phyloP scores from a whole-genome alignment of 2,329 filamentous ascomycete species.

The Alternaria sp. region DNA sequence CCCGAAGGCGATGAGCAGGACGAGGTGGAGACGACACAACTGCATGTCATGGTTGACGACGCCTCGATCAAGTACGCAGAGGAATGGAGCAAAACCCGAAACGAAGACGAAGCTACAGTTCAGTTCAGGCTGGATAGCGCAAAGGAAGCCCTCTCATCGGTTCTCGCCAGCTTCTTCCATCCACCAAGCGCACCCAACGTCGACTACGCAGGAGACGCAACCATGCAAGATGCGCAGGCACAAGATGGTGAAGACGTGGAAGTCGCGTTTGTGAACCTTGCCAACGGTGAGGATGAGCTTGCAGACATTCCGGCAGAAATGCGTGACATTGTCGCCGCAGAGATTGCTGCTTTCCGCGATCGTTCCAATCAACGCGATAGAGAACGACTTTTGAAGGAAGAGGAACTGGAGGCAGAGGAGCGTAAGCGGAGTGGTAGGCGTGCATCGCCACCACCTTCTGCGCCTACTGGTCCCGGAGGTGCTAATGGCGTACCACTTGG shows the following conservation, averaged over 20 bases:
- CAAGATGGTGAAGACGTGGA: constrained; percentile 72
- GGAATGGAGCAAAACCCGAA: constrained; percentile 73
- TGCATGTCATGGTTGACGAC: constrained; percentile 79
- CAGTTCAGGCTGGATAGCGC: constrained; percentile 76
- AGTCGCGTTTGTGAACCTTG: constrained; percentile 87
- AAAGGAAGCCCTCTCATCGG: constrained; percentile 70
- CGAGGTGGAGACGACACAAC: constrained; percentile 70
- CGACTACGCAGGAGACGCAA: constrained; percentile 72
- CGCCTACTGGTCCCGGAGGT: constrained; percentile 68
- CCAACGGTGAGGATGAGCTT: constrained; percentile 81
- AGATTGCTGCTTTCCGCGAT: constrained; percentile 94
- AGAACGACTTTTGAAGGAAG: constrained; percentile 85
- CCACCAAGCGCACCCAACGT: constrained; percentile 55
- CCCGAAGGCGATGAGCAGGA: constrained; percentile 53
- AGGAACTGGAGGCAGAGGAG: constrained; percentile 90
- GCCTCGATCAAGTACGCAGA: constrained; percentile 86
- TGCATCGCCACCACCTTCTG: constrained; percentile 67
- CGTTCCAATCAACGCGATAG: constrained; percentile 87
- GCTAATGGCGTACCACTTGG: constrained; percentile 81
- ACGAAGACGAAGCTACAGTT: constrained; percentile 68
- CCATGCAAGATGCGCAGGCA: constrained; percentile 69
- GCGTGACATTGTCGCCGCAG: constrained; percentile 91
- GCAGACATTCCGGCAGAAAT: constrained; percentile 95
- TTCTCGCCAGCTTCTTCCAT: constrained; percentile 76
- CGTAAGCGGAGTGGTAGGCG: constrained; percentile 74